Evolutionary conservation across 2,329 filamentous ascomycete genomes (phyloP).

Genomic region (Didymella exigua): DNA sequence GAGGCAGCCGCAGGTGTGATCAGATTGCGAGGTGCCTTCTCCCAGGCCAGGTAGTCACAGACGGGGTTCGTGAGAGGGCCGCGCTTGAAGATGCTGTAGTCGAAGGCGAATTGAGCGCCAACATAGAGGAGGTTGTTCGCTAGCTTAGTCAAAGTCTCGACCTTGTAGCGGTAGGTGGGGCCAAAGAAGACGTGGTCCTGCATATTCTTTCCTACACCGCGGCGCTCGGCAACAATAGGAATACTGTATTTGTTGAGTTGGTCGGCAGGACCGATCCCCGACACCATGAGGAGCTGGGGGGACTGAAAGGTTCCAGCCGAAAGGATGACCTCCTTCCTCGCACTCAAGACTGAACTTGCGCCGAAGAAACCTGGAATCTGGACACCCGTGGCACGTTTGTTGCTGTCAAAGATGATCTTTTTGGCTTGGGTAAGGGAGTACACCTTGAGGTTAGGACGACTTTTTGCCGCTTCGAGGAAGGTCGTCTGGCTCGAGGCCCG

Average conservation of each 20-base stretch:
- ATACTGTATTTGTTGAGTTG: conserved; percentile 27
- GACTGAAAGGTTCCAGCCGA: conserved; percentile 53
- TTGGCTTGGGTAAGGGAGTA: conserved; percentile 43
- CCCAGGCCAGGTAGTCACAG: conserved; percentile 34
- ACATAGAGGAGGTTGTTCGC: conserved; percentile 23
- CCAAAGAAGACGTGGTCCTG: conserved; percentile 31
- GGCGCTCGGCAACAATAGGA: conserved; percentile 24
- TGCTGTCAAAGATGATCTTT: conserved; percentile 42
- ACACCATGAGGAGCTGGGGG: conserved; percentile 49
- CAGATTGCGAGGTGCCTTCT: conserved; percentile 25
- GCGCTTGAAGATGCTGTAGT: conserved; percentile 17
- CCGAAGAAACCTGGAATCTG: background rate
- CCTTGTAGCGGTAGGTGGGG: conserved; percentile 24
- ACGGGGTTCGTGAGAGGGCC: conserved; percentile 29
- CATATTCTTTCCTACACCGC: conserved; percentile 38
- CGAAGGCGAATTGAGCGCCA: conserved; percentile 20
- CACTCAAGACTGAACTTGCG: conserved; percentile 18
- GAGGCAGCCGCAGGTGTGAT: conserved; percentile 13
- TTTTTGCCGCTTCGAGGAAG: background rate
- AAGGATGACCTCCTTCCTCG: conserved; percentile 52
- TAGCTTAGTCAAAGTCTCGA: conserved; percentile 22
- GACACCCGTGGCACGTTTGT: conserved; percentile 20
- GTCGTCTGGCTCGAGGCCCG: background rate
- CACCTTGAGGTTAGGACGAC: conserved; percentile 21
- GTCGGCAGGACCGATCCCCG: conserved; percentile 42